These are phyloP conservation scores for Acanthamoeba lenticulata DNA, from an alignment of 208 protist species.

Conservation along the genomic window DNA sequence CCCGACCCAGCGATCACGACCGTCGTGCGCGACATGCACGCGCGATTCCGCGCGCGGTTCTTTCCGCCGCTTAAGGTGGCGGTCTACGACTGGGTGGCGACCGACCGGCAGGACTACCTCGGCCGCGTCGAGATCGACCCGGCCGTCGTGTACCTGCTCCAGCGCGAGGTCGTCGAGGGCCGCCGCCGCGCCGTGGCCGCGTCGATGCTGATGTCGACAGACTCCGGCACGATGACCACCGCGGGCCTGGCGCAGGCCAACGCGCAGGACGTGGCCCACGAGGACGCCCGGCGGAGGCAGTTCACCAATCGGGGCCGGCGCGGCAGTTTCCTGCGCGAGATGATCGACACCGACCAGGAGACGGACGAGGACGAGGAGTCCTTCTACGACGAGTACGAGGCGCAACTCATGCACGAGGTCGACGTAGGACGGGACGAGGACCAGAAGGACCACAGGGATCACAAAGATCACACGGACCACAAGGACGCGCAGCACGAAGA, in stretches of 20 bases:
- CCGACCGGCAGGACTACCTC: conserved; percentile 27
- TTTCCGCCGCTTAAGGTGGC: conserved; percentile 39
- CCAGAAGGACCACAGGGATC: background rate
- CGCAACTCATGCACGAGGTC: background rate
- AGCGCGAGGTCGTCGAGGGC: background rate
- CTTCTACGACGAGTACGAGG: background rate
- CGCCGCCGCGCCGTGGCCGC: background rate
- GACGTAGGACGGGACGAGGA: background rate
- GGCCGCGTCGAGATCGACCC: conserved; percentile 33
- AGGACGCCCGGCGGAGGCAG: background rate
- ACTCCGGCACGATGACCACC: too few species aligned
- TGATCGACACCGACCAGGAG: conserved; percentile 33
- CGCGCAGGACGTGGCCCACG: background rate
- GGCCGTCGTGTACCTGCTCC: background rate
- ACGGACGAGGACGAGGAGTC: conserved; percentile 34
- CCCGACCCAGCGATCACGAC: conserved; percentile 7
- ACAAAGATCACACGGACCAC: background rate
- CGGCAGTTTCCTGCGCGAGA: conserved; percentile 15
- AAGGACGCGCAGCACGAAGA: background rate
- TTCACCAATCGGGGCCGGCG: background rate
- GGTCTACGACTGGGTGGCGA: conserved; percentile 40
- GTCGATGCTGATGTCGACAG: background rate
- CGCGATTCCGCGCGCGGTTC: conserved; percentile 15
- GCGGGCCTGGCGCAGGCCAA: background rate
- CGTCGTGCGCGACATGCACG: conserved; percentile 48